Evolutionary conservation across 2,329 filamentous ascomycete genomes (phyloP).

Genomic region (Bipolaris gigantea): DNA sequence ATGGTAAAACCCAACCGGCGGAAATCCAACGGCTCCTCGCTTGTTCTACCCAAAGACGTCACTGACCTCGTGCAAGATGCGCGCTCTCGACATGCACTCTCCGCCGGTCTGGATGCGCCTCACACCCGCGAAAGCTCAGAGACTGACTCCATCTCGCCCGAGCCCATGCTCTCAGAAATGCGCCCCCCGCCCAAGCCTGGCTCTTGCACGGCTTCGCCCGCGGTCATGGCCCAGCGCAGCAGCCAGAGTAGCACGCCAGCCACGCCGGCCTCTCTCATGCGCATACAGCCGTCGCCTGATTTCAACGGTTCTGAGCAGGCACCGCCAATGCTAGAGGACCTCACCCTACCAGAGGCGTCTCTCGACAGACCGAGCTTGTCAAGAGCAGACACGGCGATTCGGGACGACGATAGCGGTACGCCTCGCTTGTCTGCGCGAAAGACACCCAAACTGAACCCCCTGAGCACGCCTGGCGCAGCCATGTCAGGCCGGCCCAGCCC

Average conservation of each 20-base stretch:
- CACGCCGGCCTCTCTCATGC: constrained; percentile 86
- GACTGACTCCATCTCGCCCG: constrained; percentile 54
- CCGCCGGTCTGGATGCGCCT: constrained; percentile 26
- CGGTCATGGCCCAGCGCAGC: constrained; percentile 57
- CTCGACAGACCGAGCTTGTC: constrained; percentile 53
- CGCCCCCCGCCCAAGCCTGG: constrained; percentile 65
- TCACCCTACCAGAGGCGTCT: constrained; percentile 71
- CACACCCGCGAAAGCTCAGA: constrained; percentile 47
- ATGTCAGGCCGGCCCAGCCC: constrained; percentile 51
- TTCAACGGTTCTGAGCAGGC: constrained; percentile 28
- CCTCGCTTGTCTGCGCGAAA: constrained; percentile 66
- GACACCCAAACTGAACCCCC: constrained; percentile 65
- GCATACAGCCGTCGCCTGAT: constrained; percentile 45
- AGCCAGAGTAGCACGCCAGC: constrained; percentile 51
- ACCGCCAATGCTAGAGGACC: constrained; percentile 57
- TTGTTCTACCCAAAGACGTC: constrained; percentile 52
- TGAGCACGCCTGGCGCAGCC: constrained; percentile 51
- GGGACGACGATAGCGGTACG: constrained; percentile 56
- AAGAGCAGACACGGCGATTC: constrained; percentile 54
- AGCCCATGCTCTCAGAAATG: constrained; percentile 54
- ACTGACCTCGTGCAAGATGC: constrained; percentile 46
- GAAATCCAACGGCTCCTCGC: constrained; percentile 49
- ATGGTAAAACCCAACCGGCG: constrained; percentile 66
- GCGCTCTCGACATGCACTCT: constrained; percentile 30
- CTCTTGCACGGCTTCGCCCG: constrained; percentile 68